These are phyloP conservation scores for Ophiostoma quercus DNA, from an alignment of 2,329 filamentous ascomycete species.

Conservation along the genomic window DNA sequence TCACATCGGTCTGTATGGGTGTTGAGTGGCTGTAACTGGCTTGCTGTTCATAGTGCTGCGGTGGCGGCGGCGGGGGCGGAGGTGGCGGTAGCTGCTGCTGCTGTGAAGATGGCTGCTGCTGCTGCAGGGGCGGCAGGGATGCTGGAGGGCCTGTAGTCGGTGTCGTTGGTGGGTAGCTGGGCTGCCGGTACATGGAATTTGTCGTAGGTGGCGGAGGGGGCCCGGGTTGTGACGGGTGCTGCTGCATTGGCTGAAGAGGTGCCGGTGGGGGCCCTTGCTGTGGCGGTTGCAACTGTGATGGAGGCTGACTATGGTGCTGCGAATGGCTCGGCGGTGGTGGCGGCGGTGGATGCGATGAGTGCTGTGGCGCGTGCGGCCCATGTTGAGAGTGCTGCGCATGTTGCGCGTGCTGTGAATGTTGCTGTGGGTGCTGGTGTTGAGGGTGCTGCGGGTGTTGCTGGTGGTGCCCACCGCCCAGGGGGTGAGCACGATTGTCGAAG, in stretches of 20 bases:
- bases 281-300: conserved; percentile 1
- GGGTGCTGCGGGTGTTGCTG: conserved; percentile 9
- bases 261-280: neutral
- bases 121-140: neutral
- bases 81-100: conserved; percentile 26
- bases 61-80: conserved; percentile 10
- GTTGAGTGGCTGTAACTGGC: conserved; percentile 29
- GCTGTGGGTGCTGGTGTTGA: conserved; percentile 13
- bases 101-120: conserved; percentile 25
- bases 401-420: conserved; percentile 10
- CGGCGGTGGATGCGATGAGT: conserved; percentile 29
- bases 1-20: conserved; percentile 37
- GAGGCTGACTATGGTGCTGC: conserved; percentile 32
- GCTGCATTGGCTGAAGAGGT: conserved; percentile 20
- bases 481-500: conserved; percentile 22
- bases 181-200: conserved; percentile 35
- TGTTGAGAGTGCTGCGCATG: conserved; percentile 29
- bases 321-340: conserved; percentile 31
- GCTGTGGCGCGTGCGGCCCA: conserved; percentile 35
- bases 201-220: conserved; percentile 21
- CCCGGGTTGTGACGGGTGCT: conserved; percentile 40
- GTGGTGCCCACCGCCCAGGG: conserved; percentile 15
- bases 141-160: neutral
- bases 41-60: conserved; percentile 34
- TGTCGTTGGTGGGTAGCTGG: conserved; percentile 35